Evolutionary conservation across 768 basidiomycete species (phyloP), one percentile per base, ranked within the genome.

Genomic region (Lactifluus pinguis): DNA sequence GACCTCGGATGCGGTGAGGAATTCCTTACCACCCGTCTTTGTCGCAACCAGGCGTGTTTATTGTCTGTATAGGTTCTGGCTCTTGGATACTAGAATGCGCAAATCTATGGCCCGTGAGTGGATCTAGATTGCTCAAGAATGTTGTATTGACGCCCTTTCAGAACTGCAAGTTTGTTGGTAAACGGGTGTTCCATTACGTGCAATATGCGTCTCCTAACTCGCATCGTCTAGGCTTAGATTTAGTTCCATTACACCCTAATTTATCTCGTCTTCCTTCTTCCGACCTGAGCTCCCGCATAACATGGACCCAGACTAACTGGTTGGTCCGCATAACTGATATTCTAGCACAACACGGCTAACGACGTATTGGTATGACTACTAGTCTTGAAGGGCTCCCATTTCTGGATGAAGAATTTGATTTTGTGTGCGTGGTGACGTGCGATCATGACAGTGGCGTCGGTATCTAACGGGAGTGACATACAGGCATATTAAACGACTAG

Each of bases 281-380:
- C 10, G 80, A 85, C 63, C 72, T 87, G 8, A 78, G 80, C 2
- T 74, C 78, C 14, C 75, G 87, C 61, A 79, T 90, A 36, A 83
- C 80, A 54, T 90, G 87, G 87, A 77, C 86, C 1, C 84, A 86
- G 58, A 78, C 79, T 4, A 89, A 88, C 66, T 87, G 87, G 87
- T 87, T 64, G 48, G 85, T 73, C 51, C 17, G 9, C 36, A 68
- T 44, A 29, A 44, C 58, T 41, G 38, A 57, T 39, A 51, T 39
- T 55, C 39, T 55, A 45, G 47, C 29, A 29, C 55, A 51, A 25
- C 14, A n/a, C 21, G 51, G 56, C 45, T 53, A 19, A 39, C 45
- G 17, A 44, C 39, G 56, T 56, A n/a, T 67, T 45, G 59, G 14
- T 55, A 17, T 36, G 52, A 21, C 19, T 25, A 21, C 19, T 25